These are phyloP conservation scores for Nevesoporus exiguus DNA, from an alignment of 768 basidiomycete species.

Conservation along the genomic window DNA sequence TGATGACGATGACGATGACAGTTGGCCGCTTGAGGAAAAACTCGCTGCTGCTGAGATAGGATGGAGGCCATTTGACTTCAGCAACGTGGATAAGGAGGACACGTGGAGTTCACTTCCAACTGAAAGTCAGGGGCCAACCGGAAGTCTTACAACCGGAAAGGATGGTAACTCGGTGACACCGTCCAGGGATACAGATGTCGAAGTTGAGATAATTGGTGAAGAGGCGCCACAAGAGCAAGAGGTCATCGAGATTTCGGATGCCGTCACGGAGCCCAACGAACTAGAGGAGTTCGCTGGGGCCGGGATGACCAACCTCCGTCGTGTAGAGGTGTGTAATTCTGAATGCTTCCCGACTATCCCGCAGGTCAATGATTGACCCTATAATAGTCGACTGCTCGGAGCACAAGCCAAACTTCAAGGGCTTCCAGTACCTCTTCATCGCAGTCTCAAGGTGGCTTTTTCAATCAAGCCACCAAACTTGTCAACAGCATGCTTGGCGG, in stretches of 20 bases:
- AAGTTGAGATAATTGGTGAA: conserved; percentile 6
- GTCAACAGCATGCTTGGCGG: conserved; percentile 64
- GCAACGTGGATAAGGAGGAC: conserved; percentile 58
- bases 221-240: conserved; percentile 15
- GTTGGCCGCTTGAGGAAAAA: conserved; percentile 73
- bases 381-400: conserved; percentile 29
- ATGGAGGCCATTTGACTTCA: conserved; percentile 60
- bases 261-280: conserved; percentile 33
- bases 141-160: conserved; percentile 18
- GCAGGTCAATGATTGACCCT: conserved; percentile 8
- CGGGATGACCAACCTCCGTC: conserved; percentile 36
- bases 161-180: neutral
- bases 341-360: neutral
- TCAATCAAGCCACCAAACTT: conserved; percentile 67
- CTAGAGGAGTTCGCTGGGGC: conserved; percentile 40
- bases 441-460: conserved; percentile 55
- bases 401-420: conserved; percentile 55
- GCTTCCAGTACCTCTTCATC: conserved; percentile 39
- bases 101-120: conserved; percentile 74
- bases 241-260: conserved; percentile 34
- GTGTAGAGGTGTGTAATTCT: conserved; percentile 41
- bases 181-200: conserved; percentile 9
- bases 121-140: conserved; percentile 44
- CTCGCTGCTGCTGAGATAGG: conserved; percentile 47
- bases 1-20: conserved; percentile 63